Evolutionary conservation across 2,329 filamentous ascomycete genomes (phyloP).

Genomic region (Aspergillus latus): DNA sequence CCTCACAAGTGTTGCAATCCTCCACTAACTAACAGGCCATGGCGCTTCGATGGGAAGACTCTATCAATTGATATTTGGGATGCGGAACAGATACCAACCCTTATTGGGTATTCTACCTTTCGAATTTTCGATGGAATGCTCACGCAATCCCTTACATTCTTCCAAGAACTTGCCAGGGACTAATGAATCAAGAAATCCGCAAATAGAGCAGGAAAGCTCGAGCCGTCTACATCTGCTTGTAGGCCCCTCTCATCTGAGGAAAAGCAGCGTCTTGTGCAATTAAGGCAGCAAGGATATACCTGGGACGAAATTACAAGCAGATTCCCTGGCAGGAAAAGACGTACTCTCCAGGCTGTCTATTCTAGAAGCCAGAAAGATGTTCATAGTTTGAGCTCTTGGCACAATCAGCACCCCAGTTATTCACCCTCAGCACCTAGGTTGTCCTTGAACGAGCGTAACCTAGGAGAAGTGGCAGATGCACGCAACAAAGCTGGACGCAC

Average conservation of each 20-base stretch:
- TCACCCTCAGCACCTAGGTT: neutral
- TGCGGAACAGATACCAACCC: neutral
- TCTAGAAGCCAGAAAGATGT: neutral
- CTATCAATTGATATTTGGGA: neutral
- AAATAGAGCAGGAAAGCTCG: neutral
- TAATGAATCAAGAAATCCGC: neutral
- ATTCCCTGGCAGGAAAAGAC: slow-evolving; percentile 3
- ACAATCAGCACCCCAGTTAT: neutral
- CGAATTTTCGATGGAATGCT: neutral
- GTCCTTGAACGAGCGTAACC: neutral
- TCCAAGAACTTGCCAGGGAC: neutral
- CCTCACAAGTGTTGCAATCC: neutral
- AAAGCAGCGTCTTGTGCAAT: neutral
- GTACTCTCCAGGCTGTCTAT: neutral
- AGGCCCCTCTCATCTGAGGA: neutral
- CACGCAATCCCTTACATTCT: neutral
- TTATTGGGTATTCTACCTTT: slow-evolving; percentile 4
- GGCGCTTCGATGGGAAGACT: neutral
- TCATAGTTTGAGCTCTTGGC: neutral
- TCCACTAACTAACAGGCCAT: neutral
- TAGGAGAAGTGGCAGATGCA: neutral
- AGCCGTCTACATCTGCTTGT: neutral
- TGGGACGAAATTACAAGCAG: neutral
- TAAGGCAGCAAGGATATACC: neutral
- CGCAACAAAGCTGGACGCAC: neutral